Conservation (phyloP, 495 filamentous ascomycete genomes). For the Penicillium soppii region DNA sequence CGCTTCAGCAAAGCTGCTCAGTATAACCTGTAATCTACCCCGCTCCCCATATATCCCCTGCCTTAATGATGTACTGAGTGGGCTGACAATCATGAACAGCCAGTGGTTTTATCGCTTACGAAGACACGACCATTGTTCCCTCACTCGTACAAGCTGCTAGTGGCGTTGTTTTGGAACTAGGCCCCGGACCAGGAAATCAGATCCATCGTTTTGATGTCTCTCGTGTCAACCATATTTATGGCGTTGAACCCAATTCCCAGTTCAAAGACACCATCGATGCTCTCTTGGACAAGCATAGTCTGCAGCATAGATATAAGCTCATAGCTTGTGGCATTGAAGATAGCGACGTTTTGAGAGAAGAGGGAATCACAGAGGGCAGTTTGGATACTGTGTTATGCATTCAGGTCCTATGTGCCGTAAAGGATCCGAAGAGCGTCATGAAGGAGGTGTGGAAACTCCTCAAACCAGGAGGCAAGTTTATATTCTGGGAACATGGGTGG, state of each 20-base stretch:
- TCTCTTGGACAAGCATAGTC: constrained; percentile 19
- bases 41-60: background rate
- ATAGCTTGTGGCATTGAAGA: constrained; percentile 38
- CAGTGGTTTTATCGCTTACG: constrained; percentile 32
- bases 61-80: background rate
- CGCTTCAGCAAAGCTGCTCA: constrained; percentile 21
- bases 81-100: constrained; percentile 14
- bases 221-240: constrained; percentile 38
- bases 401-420: constrained; percentile 29
- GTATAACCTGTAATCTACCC: constrained; percentile 15
- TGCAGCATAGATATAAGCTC: constrained; percentile 40
- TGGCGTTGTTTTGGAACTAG: constrained; percentile 49
- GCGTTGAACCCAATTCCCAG: constrained; percentile 42
- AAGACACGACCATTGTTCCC: constrained; percentile 42
- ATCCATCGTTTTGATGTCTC: constrained; percentile 37
- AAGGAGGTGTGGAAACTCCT: constrained; percentile 27
- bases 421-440: constrained; percentile 22
- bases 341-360: constrained; percentile 27
- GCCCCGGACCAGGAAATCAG: constrained; percentile 48
- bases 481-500: constrained; percentile 46
- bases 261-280: constrained; percentile 23
- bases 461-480: constrained; percentile 35
- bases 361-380: constrained; percentile 38
- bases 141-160: constrained; percentile 33
- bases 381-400: constrained; percentile 33